Conservation (phyloP, 257 asterid species). For the Hygrophila difformis region DNA sequence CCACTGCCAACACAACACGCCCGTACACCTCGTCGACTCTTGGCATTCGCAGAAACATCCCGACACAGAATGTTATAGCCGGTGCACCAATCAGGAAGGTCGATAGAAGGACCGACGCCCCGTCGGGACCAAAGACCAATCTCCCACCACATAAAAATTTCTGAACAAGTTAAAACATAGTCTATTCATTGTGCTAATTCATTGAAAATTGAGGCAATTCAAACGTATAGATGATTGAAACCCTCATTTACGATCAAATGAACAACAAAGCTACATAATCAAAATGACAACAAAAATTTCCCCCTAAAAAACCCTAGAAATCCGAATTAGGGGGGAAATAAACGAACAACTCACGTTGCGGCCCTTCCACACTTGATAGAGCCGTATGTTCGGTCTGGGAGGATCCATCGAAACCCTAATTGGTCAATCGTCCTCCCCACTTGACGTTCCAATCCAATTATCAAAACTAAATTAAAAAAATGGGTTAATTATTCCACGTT, state of each 20-base stretch:
- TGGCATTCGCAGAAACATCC: constrained; percentile 37
- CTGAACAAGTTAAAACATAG: not conserved
- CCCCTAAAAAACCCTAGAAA: not conserved
- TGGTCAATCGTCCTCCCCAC: no score
- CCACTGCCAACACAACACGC: constrained; percentile 34
- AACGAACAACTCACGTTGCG: constrained; percentile 48
- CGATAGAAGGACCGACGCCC: not conserved
- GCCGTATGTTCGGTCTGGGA: constrained; percentile 44
- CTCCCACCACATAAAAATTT: constrained; percentile 4
- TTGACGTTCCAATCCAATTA: no score
- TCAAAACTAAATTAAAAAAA: no score
- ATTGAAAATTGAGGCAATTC: not conserved
- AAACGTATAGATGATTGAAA: no score
- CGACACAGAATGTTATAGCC: constrained; percentile 50
- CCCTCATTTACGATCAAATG: no score
- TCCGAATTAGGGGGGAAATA: not conserved
- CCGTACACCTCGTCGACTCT: constrained; percentile 25
- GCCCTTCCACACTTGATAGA: constrained; percentile 86
- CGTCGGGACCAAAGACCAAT: constrained; percentile 1
- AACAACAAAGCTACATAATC: not conserved
- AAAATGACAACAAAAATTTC: no score
- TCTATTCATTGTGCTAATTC: not conserved
- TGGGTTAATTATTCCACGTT: no score
- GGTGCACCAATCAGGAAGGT: constrained; percentile 5
- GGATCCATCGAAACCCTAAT: no score